Evolutionary conservation across 352 stramenopile species (phyloP), one percentile per base, ranked within the genome.

Genomic region (Discostella stelligera): DNA sequence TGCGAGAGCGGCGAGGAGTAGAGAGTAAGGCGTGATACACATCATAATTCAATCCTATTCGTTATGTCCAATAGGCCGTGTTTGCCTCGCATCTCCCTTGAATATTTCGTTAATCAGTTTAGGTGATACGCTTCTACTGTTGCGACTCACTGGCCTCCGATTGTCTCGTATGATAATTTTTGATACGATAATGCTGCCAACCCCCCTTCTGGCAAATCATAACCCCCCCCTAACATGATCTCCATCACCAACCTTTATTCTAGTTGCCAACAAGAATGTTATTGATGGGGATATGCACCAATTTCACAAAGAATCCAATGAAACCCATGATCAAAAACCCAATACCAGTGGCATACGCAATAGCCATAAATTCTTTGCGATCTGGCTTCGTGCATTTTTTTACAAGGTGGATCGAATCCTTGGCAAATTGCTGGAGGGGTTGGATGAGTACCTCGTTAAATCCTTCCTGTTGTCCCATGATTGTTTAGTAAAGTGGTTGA

Each of bases 331-430:
- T 87, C 98, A 99, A 93, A 96, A 99, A 85, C 98, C 99, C 84
- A 94, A 94, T 59, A 88, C 91, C 59, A 98, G 98, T 83, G 95
- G 96, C 49, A 93, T 90, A 69, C 95, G 96, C 54, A 98, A 96
- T 66, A 95, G 94, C 49, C 88, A 99, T 82, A 96, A 97, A 66
- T 99, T 99, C 88, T 86, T 99, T 65, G 97, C 99, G 82, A 99
- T 99, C 96, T 96, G 97, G 80, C 98, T 99, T 87, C 98, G 99
- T 85, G 97, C 97, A 70, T 99, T 99, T 93, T 99, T 99, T 87
- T 96, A 99, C 74, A 99, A 99, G 94, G 99, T 99, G 90, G 99
- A 99, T 94, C 98, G 99, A 91, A 99, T 99, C 90, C 91, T 99
- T 71, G 83, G 86, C 86, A 56, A 85, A 86, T 68, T 93, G 89